Evolutionary conservation across 352 stramenopile species (phyloP).

Genomic region (Phytophthora uliginosa): DNA sequence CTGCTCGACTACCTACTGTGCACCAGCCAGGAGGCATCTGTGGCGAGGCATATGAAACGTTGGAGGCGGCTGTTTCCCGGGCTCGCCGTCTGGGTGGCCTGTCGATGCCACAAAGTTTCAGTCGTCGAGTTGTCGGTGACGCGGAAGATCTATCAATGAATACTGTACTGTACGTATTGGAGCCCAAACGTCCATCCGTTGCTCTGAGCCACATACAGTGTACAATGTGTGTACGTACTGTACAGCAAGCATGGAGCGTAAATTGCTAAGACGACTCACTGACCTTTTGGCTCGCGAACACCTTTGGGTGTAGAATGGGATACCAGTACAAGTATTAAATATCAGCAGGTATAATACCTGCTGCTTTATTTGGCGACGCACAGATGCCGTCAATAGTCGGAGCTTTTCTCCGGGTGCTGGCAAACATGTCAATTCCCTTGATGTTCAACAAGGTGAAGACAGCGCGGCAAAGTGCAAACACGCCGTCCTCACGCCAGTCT

Average conservation of each 20-base stretch:
- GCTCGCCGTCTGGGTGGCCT: constrained; percentile 10
- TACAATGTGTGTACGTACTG: too few species aligned
- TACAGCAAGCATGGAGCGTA: too few species aligned
- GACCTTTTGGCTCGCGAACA: background rate
- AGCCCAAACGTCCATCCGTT: background rate
- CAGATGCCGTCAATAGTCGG: background rate
- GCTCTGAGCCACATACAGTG: too few species aligned
- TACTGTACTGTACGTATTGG: background rate
- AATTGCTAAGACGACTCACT: background rate
- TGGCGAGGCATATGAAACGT: constrained; percentile 5
- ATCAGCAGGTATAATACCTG: background rate
- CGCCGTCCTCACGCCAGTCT: background rate
- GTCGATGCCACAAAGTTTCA: background rate
- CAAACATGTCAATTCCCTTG: constrained; percentile 19
- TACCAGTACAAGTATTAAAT: too few species aligned
- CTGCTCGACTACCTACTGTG: background rate
- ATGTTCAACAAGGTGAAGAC: constrained; percentile 8
- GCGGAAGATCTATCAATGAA: constrained; percentile 7
- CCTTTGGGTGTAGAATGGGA: background rate
- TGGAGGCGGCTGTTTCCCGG: constrained; percentile 14
- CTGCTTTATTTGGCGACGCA: background rate
- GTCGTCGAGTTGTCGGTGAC: constrained; percentile 19
- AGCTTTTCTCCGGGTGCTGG: background rate
- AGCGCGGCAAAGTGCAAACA: background rate
- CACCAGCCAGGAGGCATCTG: background rate